A percentile compares a stretch with the other conserved stretches of the same genome.
Evolutionary conservation across 1,284 basidiomycete species (phyloP).

Genomic region (Boletus semigastroideus): DNA sequence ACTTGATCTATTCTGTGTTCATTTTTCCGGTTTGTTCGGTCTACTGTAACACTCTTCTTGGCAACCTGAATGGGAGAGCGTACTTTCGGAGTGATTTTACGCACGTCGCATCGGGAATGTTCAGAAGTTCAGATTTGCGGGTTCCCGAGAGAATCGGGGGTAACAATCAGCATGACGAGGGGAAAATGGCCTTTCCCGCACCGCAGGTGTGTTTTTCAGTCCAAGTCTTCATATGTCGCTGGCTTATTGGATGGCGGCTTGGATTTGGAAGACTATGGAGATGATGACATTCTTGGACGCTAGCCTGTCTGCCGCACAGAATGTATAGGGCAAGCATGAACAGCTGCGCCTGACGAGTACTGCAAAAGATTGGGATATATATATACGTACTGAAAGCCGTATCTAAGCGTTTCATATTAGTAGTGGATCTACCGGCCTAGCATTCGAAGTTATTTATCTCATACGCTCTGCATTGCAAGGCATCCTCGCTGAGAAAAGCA

Average conservation of each 20-base stretch:
- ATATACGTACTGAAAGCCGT: too few species aligned
- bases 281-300: background rate
- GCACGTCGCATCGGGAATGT: too few species aligned
- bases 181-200: background rate
- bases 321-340: background rate
- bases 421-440: too few species aligned
- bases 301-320: background rate
- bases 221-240: background rate
- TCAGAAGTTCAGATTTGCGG: background rate
- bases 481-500: too few species aligned
- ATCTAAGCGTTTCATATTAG: too few species aligned
- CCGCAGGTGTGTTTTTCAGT: background rate
- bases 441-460: too few species aligned
- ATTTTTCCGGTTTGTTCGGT: slow-evolving; percentile 7
- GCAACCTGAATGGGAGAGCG: slow-evolving; percentile 14
- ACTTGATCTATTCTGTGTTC: slow-evolving; percentile 3
- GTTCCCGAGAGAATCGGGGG: background rate
- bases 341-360: too few species aligned
- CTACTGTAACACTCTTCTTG: slow-evolving; percentile 20
- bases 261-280: background rate
- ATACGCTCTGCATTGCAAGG: too few species aligned
- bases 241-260: background rate
- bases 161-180: too few species aligned
- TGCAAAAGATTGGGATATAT: too few species aligned
- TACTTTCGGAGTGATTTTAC: background rate